Conservation (phyloP, 495 filamentous ascomycete species). For the Thermochaetoides thermophila region DNA sequence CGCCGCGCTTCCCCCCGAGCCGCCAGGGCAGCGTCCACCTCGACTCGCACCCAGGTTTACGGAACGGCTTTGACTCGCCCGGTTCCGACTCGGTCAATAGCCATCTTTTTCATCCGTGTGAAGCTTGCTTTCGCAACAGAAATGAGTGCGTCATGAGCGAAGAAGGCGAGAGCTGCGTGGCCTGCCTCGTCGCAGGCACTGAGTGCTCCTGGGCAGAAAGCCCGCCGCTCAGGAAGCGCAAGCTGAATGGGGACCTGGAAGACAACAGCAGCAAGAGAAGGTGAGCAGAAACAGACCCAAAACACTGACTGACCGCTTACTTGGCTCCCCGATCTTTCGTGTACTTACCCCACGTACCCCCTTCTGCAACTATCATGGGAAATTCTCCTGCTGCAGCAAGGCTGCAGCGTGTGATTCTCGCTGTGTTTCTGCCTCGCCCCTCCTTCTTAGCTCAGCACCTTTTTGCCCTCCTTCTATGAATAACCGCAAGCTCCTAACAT, state of each 20-base stretch:
- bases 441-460: too few species aligned
- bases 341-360: slow-evolving; percentile 6
- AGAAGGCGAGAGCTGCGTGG: slow-evolving; percentile 45
- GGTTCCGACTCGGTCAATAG: slow-evolving; percentile 35
- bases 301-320: not conserved
- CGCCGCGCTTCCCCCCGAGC: slow-evolving; percentile 27
- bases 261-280: slow-evolving; percentile 41
- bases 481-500: slow-evolving; percentile 30
- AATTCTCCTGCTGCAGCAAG: too few species aligned
- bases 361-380: too few species aligned
- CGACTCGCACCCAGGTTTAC: slow-evolving; percentile 25
- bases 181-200: slow-evolving; percentile 45
- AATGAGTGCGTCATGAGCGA: slow-evolving; percentile 82
- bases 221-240: slow-evolving; percentile 58
- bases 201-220: slow-evolving; percentile 53
- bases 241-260: slow-evolving; percentile 46
- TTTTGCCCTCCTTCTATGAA: too few species aligned
- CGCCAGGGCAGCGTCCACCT: slow-evolving; percentile 28
- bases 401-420: too few species aligned
- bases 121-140: slow-evolving; percentile 65
- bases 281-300: slow-evolving; percentile 21
- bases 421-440: too few species aligned
- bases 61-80: slow-evolving; percentile 33
- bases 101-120: slow-evolving; percentile 28
- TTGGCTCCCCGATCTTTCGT: slow-evolving; percentile 3